Conservation (phyloP, 2,329 filamentous ascomycete genomes). For the Ramichloridium luteum region DNA sequence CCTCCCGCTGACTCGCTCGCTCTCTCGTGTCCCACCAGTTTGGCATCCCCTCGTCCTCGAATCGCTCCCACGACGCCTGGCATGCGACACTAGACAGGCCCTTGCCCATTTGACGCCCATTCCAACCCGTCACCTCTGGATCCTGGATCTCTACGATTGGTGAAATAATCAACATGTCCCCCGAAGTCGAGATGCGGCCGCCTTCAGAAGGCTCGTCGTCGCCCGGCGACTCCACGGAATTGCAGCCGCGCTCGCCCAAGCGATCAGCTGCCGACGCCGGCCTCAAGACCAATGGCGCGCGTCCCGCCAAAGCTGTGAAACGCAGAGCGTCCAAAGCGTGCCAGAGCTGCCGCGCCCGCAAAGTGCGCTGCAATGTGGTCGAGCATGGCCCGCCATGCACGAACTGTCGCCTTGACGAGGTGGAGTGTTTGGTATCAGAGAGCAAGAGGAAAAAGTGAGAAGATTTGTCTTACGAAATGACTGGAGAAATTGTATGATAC, state of each 20-base stretch:
- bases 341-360: constrained; percentile 75
- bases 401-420: constrained; percentile 71
- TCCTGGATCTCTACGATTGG: no score
- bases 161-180: no score
- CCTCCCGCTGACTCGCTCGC: no score
- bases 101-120: no score
- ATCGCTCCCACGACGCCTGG: no score
- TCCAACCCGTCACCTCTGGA: no score
- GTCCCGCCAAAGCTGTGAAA: constrained; percentile 52
- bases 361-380: constrained; percentile 88
- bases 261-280: constrained; percentile 47
- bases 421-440: constrained; percentile 56
- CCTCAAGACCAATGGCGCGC: constrained; percentile 35
- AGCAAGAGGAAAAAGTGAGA: constrained; percentile 75
- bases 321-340: constrained; percentile 84
- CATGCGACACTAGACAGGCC: no score
- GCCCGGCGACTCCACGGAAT: constrained; percentile 16
- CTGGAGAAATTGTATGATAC: background rate
- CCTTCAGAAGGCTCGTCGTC: constrained; percentile 22
- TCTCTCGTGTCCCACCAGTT: no score
- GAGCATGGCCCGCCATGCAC: constrained; percentile 75
- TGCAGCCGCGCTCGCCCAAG: constrained; percentile 29
- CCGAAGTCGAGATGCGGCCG: constrained; percentile 11
- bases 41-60: no score
- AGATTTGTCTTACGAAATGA: background rate